Evolutionary conservation across 495 filamentous ascomycete genomes (phyloP).

Genomic region (Corynascus novoguineensis): DNA sequence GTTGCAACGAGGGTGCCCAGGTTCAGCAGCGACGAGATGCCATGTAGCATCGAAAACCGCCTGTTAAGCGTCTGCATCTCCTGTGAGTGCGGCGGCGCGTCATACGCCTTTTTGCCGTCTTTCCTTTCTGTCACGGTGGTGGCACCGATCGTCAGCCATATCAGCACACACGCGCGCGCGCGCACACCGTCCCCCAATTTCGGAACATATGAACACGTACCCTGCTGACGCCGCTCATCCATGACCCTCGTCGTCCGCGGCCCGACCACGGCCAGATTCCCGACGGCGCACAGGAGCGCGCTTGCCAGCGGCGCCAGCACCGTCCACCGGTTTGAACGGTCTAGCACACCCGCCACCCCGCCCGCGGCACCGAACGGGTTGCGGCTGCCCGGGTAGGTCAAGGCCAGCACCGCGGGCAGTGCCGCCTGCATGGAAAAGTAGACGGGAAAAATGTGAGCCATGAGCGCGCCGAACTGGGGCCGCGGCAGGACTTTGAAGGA

Average conservation of each 20-base stretch:
- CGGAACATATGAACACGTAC: too few species aligned
- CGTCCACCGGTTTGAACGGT: constrained; percentile 48
- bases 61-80: constrained; percentile 80
- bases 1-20: constrained; percentile 60
- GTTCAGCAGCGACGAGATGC: constrained; percentile 69
- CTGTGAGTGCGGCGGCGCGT: constrained; percentile 64
- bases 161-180: background rate
- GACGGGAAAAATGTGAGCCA: constrained; percentile 73
- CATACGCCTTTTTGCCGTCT: constrained; percentile 80
- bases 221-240: constrained; percentile 68
- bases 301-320: constrained; percentile 61
- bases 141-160: background rate
- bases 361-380: constrained; percentile 26
- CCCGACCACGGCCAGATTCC: constrained; percentile 63
- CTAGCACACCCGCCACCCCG: constrained; percentile 52
- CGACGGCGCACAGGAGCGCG: constrained; percentile 56
- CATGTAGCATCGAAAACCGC: constrained; percentile 72
- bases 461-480: constrained; percentile 73
- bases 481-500: constrained; percentile 69
- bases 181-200: too few species aligned
- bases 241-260: constrained; percentile 69
- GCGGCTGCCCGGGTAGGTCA: constrained; percentile 65
- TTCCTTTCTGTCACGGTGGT: constrained; percentile 39
- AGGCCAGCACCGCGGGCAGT: constrained; percentile 63
- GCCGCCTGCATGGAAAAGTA: constrained; percentile 81